Evolutionary conservation across 108 stramenopile species (phyloP).

Genomic region (Cyclotella kingstonii): DNA sequence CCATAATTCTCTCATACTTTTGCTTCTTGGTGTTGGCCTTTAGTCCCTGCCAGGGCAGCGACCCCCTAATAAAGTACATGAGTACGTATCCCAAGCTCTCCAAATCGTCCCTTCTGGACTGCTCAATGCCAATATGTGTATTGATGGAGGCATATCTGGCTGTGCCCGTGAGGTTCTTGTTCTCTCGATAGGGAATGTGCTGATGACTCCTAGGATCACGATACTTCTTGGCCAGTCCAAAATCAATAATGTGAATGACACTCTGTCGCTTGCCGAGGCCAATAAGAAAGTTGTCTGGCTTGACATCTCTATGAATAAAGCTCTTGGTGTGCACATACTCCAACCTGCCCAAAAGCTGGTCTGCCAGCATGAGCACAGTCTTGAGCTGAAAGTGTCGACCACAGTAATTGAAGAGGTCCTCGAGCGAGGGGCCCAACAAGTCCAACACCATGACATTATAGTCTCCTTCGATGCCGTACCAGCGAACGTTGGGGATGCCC

Average conservation of each 20-base stretch:
- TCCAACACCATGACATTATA: constrained; percentile 99
- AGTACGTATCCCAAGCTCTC: constrained; percentile 99
- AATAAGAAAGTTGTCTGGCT: constrained; percentile 99
- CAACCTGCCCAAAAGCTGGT: constrained; percentile 94
- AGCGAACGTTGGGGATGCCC: constrained; percentile 98
- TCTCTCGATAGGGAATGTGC: constrained; percentile 99
- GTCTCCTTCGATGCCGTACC: constrained; percentile 99
- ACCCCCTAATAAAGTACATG: constrained; percentile 99
- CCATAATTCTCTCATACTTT: constrained; percentile 99
- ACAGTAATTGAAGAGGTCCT: constrained; percentile 99
- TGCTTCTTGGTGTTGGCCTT: constrained; percentile 99
- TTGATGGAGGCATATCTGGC: constrained; percentile 99
- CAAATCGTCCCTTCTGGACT: constrained; percentile 96
- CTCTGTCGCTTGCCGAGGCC: constrained; percentile 96
- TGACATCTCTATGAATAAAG: constrained; percentile 99
- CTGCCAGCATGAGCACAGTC: constrained; percentile 96
- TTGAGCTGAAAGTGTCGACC: constrained; percentile 96
- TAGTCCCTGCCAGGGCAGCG: constrained; percentile 99
- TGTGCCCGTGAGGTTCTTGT: constrained; percentile 99
- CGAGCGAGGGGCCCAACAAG: constrained; percentile 96
- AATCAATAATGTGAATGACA: constrained; percentile 99
- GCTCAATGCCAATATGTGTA: constrained; percentile 98
- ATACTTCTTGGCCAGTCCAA: constrained; percentile 99
- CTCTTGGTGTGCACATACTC: constrained; percentile 99
- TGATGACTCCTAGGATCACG: constrained; percentile 98